These are phyloP conservation scores for Hortaea sp. DNA, from an alignment of 2,329 filamentous ascomycete genomes.

Conservation along the genomic window DNA sequence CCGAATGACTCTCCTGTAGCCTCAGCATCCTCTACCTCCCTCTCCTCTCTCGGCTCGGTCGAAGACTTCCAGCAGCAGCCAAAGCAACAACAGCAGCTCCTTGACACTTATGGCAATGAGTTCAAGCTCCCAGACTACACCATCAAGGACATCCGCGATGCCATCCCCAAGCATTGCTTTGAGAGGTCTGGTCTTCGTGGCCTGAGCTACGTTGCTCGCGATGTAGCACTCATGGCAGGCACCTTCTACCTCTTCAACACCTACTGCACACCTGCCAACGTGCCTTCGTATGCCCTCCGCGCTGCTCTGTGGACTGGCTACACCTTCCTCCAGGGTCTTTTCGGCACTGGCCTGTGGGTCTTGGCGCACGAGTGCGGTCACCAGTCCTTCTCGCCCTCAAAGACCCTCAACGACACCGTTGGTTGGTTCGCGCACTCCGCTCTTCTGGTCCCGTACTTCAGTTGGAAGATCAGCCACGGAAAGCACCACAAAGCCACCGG, in stretches of 20 bases:
- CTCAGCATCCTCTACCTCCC: constrained; percentile 75
- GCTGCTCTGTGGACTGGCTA: constrained; percentile 56
- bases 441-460: constrained; percentile 93
- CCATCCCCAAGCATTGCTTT: constrained; percentile 96
- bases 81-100: constrained; percentile 48
- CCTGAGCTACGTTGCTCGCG: constrained; percentile 74
- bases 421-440: constrained; percentile 85
- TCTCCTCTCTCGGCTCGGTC: constrained; percentile 76
- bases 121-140: constrained; percentile 92
- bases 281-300: constrained; percentile 61
- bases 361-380: constrained; percentile 97
- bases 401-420: constrained; percentile 78
- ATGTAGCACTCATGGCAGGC: constrained; percentile 59
- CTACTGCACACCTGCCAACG: constrained; percentile 73
- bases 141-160: constrained; percentile 94
- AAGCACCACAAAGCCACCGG: constrained; percentile 99
- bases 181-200: constrained; percentile 70
- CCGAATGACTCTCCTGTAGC: constrained; percentile 50
- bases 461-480: constrained; percentile 98
- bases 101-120: constrained; percentile 90
- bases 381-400: constrained; percentile 86
- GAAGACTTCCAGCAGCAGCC: constrained; percentile 41
- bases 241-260: constrained; percentile 86
- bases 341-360: constrained; percentile 91
- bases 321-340: constrained; percentile 79